A percentile compares a stretch with the other conserved stretches of the same genome.
These are phyloP conservation scores for Trichosporon faecale DNA, from an alignment of 1,284 basidiomycete species.

Conservation along the genomic window DNA sequence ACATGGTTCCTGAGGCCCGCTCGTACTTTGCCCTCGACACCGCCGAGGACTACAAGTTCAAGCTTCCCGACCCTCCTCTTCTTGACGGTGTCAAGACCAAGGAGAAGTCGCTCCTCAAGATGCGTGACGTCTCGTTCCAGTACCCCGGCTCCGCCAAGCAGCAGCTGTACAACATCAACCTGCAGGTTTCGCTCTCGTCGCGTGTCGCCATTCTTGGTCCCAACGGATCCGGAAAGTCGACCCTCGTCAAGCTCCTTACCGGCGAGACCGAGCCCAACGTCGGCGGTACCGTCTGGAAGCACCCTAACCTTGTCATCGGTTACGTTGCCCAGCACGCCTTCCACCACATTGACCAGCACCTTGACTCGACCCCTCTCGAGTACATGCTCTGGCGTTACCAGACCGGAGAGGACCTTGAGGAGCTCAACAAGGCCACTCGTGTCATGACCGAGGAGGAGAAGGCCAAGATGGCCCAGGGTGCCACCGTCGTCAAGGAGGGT, in stretches of 20 bases:
- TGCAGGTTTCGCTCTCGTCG: constrained; percentile 94
- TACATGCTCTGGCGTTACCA: constrained; percentile 99
- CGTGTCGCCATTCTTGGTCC: constrained; percentile 95
- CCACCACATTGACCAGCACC: constrained; percentile 97
- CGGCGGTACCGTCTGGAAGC: constrained; percentile 97
- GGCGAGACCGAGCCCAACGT: constrained; percentile 96
- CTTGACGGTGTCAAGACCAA: constrained; percentile 99
- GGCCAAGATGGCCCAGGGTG: constrained; percentile 96
- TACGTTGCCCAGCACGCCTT: constrained; percentile 98
- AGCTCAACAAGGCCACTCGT: constrained; percentile 86
- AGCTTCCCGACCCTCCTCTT: constrained; percentile 90
- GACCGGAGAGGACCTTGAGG: constrained; percentile 96
- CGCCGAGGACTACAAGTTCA: constrained; percentile 93
- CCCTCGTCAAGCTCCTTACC: constrained; percentile 96
- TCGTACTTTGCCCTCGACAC: constrained; percentile 95
- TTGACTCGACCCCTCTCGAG: constrained; percentile 96
- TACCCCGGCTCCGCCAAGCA: constrained; percentile 81
- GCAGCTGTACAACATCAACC: constrained; percentile 89
- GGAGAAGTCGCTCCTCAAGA: constrained; percentile 95
- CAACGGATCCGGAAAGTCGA: constrained; percentile 97
- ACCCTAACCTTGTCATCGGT: constrained; percentile 97
- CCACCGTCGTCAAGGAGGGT: constrained; percentile 79
- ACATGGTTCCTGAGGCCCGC: constrained; percentile 93
- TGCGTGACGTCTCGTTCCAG: constrained; percentile 97
- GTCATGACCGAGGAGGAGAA: constrained; percentile 82